Base-by-base conservation (phyloP, 768 basidiomycete species). In the Sutorius australiensis region DNA sequence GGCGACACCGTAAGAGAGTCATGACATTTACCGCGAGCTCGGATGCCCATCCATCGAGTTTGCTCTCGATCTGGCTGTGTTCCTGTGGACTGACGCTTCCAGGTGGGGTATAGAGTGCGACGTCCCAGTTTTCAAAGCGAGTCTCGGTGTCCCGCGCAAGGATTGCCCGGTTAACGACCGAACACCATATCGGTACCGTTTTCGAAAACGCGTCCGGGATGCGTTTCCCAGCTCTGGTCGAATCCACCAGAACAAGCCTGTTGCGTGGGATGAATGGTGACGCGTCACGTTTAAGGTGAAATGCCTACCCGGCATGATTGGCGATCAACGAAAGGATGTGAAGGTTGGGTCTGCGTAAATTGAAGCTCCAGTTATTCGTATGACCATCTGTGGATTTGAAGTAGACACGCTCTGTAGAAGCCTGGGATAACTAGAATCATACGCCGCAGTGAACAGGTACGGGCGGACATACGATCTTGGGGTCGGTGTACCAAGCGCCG, bases 311-410 rank as follows among this genome's bases (percentile, higher is more conserved):
- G 12, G 75, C 69, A 16, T 77, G 67, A 28, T 79, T 56, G 10
- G 70, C 67, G 19, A 87, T 76, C 24, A 85, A 57, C 1, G 82
- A 72, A 6, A 97, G 69, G 0, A 98, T 70, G 50, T 89, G 87
- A 17, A 97, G 73, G 63, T 98, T 98, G 0, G 93, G 82, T 17
- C 95, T 76, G 27, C 90, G 77, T 8, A 95, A 72, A 61, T 85
- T 92, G 72, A 95, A 93, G 61, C 78, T 75, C 92, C 92, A 95
- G 64, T 89, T 87, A 41, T 81, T 79, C 54, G 79, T 84, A 62
- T 95, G 92, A 0, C 92, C 93, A 61, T 95, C 92, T 0, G 90
- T 94, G 0, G 92, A 92, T 63, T 95, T 95, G 79, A 90, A 98
- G 74, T 92, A 98, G 14, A 84, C 91, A 5, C 55, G 33, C 16